phyloP scores from a whole-genome alignment of 495 filamentous ascomycete genomes.

The Podospora australis region DNA sequence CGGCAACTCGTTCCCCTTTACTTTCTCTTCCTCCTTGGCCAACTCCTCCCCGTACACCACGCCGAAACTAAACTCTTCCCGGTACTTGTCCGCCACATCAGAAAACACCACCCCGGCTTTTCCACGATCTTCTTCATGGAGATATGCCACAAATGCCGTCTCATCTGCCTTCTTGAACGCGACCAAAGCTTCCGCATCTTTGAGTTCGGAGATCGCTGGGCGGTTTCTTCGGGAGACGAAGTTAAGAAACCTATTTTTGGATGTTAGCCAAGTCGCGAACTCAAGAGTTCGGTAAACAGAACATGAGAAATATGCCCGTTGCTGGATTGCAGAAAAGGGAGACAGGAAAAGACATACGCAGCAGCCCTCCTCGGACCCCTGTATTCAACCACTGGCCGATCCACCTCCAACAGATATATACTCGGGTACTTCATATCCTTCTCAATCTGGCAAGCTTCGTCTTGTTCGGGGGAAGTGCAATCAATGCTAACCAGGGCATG shows the following conservation, averaged over 20 bases:
- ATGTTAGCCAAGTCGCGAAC: slow-evolving; percentile 11
- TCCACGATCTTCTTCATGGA: slow-evolving; percentile 11
- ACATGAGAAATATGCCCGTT: neutral
- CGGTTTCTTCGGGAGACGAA: slow-evolving; percentile 25
- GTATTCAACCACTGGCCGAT: slow-evolving; percentile 15
- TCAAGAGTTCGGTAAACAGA: neutral
- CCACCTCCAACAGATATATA: slow-evolving; percentile 12
- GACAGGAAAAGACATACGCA: slow-evolving; percentile 20
- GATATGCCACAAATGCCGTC: slow-evolving; percentile 33
- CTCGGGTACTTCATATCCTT: slow-evolving; percentile 10
- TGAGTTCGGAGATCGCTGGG: slow-evolving; percentile 25
- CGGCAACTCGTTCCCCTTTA: slow-evolving; percentile 19
- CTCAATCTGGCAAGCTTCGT: slow-evolving; percentile 17
- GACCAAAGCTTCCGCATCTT: slow-evolving; percentile 11
- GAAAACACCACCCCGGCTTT: too few relatives aligned
- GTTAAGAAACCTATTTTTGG: slow-evolving; percentile 23
- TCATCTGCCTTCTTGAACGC: slow-evolving; percentile 33
- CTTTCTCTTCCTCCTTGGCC: slow-evolving; percentile 6
- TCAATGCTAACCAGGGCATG: slow-evolving; percentile 25
- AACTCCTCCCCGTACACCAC: slow-evolving; percentile 17
- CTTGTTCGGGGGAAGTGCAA: slow-evolving; percentile 12
- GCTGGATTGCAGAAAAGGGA: neutral
- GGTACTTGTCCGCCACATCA: slow-evolving; percentile 24
- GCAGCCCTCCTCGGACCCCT: slow-evolving; percentile 25
- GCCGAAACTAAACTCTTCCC: slow-evolving; percentile 35